Evolutionary conservation across 2,329 filamentous ascomycete genomes (phyloP).

Genomic region (Fusarium neocosmosporiellum): DNA sequence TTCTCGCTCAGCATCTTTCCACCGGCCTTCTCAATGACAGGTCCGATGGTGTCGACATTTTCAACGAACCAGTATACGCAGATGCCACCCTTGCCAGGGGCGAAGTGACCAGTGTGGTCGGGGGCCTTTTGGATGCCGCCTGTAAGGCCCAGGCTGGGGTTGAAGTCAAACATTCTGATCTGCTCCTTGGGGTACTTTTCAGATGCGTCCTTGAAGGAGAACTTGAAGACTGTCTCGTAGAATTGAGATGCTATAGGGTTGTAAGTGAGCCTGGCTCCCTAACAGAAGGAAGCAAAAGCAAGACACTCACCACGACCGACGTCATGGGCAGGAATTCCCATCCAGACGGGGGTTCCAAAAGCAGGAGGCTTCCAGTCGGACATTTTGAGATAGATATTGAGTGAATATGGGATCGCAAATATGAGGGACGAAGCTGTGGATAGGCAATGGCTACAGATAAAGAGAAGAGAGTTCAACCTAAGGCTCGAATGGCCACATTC

Average conservation of each 20-base stretch:
- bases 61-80: slow-evolving; percentile 47
- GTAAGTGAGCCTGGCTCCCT: neutral
- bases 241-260: slow-evolving; percentile 40
- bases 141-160: slow-evolving; percentile 41
- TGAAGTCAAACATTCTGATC: slow-evolving; percentile 45
- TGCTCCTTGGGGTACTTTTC: slow-evolving; percentile 23
- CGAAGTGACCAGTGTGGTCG: slow-evolving; percentile 38
- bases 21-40: slow-evolving; percentile 42
- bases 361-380: slow-evolving; percentile 46
- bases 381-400: slow-evolving; percentile 20
- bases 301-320: slow-evolving; percentile 39
- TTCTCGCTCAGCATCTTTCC: slow-evolving; percentile 45
- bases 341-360: slow-evolving; percentile 45
- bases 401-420: neutral
- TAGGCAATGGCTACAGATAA: neutral
- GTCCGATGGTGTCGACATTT: slow-evolving; percentile 40
- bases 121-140: slow-evolving; percentile 45
- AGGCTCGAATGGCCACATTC: neutral
- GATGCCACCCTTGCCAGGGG: slow-evolving; percentile 43
- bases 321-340: slow-evolving; percentile 44
- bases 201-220: slow-evolving; percentile 34
- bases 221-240: slow-evolving; percentile 45
- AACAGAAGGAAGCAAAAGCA: neutral
- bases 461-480: slow-evolving; percentile 1
- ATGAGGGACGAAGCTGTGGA: neutral